A percentile compares a stretch with the other conserved stretches of the same genome.
Evolutionary conservation across 2,329 filamentous ascomycete genomes (phyloP).

Genomic region (Penicillium sp.): DNA sequence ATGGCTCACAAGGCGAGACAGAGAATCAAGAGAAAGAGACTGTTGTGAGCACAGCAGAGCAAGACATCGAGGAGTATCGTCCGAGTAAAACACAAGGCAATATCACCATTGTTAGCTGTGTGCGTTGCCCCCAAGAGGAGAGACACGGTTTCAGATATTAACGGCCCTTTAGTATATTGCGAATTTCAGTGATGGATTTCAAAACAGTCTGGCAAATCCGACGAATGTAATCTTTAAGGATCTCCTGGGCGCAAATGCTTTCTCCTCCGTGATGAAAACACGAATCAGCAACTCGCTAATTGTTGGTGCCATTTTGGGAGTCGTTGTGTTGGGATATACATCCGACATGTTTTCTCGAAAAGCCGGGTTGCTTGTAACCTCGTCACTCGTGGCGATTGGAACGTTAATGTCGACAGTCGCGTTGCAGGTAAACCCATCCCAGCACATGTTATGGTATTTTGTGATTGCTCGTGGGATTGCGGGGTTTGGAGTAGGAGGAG

Average conservation of each 20-base stretch:
- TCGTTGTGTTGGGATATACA: constrained; percentile 28
- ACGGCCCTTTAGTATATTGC: constrained; percentile 24
- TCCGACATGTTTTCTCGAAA: constrained; percentile 31
- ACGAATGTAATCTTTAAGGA: constrained; percentile 35
- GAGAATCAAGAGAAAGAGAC: constrained; percentile 9
- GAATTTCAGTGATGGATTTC: constrained; percentile 35
- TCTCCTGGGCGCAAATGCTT: constrained; percentile 23
- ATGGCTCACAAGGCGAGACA: background rate
- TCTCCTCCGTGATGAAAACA: constrained; percentile 30
- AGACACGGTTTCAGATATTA: background rate
- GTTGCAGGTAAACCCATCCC: constrained; percentile 34
- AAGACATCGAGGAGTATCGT: constrained; percentile 10
- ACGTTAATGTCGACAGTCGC: constrained; percentile 40
- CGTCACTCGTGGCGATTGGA: constrained; percentile 26
- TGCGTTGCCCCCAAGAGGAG: constrained; percentile 10
- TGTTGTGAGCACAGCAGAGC: constrained; percentile 1
- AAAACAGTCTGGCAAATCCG: constrained; percentile 32
- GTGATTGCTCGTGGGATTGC: constrained; percentile 38
- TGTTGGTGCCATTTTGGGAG: constrained; percentile 31
- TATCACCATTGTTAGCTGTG: constrained; percentile 31
- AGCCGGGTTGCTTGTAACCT: constrained; percentile 29
- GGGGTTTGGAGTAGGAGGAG: constrained; percentile 40
- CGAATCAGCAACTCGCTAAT: constrained; percentile 32
- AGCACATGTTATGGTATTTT: constrained; percentile 41
- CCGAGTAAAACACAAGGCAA: constrained; percentile 29